Base-by-base conservation (phyloP, 495 filamentous ascomycete genomes). In the Podospora comata region DNA sequence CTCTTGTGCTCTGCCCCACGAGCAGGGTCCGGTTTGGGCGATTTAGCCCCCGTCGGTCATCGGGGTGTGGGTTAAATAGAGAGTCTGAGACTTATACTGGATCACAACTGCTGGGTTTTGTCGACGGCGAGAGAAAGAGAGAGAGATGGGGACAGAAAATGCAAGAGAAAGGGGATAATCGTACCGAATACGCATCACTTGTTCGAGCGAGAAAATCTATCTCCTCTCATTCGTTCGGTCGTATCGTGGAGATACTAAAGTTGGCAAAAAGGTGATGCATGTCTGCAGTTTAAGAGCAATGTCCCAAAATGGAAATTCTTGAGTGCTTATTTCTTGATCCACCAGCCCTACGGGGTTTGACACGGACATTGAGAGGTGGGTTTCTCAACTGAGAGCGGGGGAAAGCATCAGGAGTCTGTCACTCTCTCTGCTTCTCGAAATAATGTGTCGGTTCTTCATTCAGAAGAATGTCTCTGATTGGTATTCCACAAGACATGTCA, bases 381-480 rank as follows among this genome's bases (percentile, higher is more conserved):
- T 16, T 48, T 16, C 7, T 11, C 34, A 39, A 39, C 5, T 39
- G 34, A 39, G 34, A 11, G 11, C 6, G 34, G 34, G 23, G 23
- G 23, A 23, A 23, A 23, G 23, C 23, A 23, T 23, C 23, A 23
- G 23, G 1, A 23, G 30, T 32, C 30, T 56, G 4, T 56, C 54
- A 0, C 54, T 20, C 19, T 56, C 19, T 56, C 5, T 19, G 54
- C 13, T 11, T 19, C 7, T 9, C 55, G 18, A 58, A 58, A 58
- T 20, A 26, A 58, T 2, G 23, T 58, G 55, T 26, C 27, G 27
- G 15, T 28, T 61, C 59, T 61, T 4, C 4, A 63, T 63, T 63
- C 61, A 44, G 61, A 63, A 48, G 61, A n/a, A 3, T 26, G 32
- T 63, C 30, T 53, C 28, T 63, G 61, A 63, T 63, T 63, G 61